Conservation (phyloP, 192 early-diverging fungal genomes). For the Dimargaris xerosporica region DNA sequence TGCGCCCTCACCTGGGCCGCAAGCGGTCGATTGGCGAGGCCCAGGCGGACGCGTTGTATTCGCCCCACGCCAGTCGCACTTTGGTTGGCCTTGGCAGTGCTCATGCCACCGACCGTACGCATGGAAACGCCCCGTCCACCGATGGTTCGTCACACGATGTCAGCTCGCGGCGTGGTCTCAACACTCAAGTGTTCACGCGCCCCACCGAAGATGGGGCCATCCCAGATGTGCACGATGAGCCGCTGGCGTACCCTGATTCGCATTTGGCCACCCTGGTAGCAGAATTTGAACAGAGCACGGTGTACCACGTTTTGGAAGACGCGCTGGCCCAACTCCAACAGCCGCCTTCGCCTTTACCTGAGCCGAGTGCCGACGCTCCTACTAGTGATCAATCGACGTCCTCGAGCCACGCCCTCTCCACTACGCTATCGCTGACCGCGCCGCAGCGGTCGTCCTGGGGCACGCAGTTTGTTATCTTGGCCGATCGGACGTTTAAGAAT, state of each 20-base stretch:
- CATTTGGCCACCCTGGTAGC: constrained; percentile 23
- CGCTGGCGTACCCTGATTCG: not conserved
- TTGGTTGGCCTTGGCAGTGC: no score
- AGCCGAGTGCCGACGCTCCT: no score
- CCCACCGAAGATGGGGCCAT: no score
- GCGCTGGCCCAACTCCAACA: constrained; percentile 10
- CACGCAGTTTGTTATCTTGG: constrained; percentile 57
- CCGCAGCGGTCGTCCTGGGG: constrained; percentile 32
- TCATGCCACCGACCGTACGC: no score
- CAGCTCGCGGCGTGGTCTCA: no score
- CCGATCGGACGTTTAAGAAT: constrained; percentile 64
- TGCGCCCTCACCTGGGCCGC: not conserved
- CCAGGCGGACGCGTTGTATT: not conserved
- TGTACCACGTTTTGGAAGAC: constrained; percentile 13
- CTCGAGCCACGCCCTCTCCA: not conserved
- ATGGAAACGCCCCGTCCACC: no score
- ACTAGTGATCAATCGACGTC: no score
- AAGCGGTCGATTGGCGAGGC: not conserved
- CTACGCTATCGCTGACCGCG: not conserved
- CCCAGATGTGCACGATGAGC: constrained; percentile 7
- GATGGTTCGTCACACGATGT: no score
- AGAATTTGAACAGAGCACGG: constrained; percentile 19
- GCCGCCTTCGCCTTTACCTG: no score
- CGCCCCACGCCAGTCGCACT: not conserved
- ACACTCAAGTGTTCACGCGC: no score